A percentile compares a stretch with the other conserved stretches of the same genome.
Evolutionary conservation across 2,329 filamentous ascomycete genomes (phyloP).

Genomic region (Grosmannia serpens): DNA sequence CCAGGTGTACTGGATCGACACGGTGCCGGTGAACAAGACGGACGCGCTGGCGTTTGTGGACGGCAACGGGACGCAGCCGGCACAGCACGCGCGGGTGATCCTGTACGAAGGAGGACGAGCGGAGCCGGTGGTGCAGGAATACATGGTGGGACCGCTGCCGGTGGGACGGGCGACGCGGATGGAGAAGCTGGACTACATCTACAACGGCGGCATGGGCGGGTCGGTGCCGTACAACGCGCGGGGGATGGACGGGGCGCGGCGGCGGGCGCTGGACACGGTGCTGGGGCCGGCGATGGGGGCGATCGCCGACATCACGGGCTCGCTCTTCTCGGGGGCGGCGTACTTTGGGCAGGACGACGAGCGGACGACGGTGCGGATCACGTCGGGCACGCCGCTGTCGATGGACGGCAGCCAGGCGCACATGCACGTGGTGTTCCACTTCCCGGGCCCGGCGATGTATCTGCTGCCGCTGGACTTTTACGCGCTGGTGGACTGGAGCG

Average conservation of each 20-base stretch:
- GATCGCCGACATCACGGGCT: slow-evolving; percentile 29
- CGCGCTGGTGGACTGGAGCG: slow-evolving; percentile 29
- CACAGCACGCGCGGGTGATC: slow-evolving; percentile 33
- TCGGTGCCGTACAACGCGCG: slow-evolving; percentile 24
- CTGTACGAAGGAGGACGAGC: slow-evolving; percentile 31
- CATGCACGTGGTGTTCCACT: slow-evolving; percentile 29
- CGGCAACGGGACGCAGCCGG: slow-evolving; percentile 20
- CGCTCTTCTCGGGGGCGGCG: slow-evolving; percentile 22
- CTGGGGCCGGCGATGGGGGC: slow-evolving; percentile 21
- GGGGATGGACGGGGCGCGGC: slow-evolving; percentile 20
- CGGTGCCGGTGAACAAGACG: slow-evolving; percentile 36
- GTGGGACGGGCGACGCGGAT: slow-evolving; percentile 24
- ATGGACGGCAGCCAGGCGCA: slow-evolving; percentile 28
- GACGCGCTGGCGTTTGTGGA: slow-evolving; percentile 32
- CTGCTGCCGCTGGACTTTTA: slow-evolving; percentile 34
- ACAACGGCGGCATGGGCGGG: slow-evolving; percentile 29
- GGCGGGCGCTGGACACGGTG: slow-evolving; percentile 22
- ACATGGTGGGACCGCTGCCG: slow-evolving; percentile 37
- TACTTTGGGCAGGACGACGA: slow-evolving; percentile 21
- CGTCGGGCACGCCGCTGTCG: slow-evolving; percentile 23
- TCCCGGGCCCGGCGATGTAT: slow-evolving; percentile 26
- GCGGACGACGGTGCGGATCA: slow-evolving; percentile 21
- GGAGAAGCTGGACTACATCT: slow-evolving; percentile 28
- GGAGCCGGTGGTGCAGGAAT: slow-evolving; percentile 33
- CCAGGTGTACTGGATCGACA: slow-evolving; percentile 34